Percentiles rank a stretch among this genome's conserved stretches.
Conservation (phyloP, 305 asterid genomes). For the Nicotiana rustica region DNA sequence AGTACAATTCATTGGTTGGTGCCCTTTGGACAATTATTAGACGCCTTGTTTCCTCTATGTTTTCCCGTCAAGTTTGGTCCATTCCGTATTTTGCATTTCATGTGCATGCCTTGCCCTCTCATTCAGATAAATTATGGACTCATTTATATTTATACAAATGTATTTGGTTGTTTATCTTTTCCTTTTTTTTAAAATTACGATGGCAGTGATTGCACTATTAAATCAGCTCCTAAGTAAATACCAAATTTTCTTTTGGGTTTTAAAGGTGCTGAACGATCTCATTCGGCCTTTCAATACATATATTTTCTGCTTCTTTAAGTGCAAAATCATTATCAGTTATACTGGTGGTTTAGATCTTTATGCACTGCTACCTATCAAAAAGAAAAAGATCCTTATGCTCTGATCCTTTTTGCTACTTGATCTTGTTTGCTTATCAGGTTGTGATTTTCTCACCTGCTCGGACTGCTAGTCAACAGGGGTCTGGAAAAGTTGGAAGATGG, state of each 20-base stretch:
- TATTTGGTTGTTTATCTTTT: background rate
- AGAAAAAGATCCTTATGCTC: too few species aligned
- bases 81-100: background rate
- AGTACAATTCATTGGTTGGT: background rate
- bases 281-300: background rate
- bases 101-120: background rate
- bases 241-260: background rate
- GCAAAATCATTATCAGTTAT: background rate
- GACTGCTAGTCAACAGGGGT: conserved; percentile 92
- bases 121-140: background rate
- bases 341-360: conserved; percentile 23
- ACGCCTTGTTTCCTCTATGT: background rate
- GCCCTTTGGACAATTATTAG: background rate
- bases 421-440: conserved; percentile 44
- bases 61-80: background rate
- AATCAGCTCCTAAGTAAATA: background rate
- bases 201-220: background rate
- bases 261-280: conserved; percentile 5
- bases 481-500: conserved; percentile 95
- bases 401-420: conserved; percentile 11
- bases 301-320: background rate
- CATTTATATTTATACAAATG: background rate
- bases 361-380: background rate
- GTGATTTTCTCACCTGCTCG: conserved; percentile 83
- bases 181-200: background rate